phyloP scores from a whole-genome alignment of 1,284 basidiomycete genomes.

The Fomitopsis palustris region DNA sequence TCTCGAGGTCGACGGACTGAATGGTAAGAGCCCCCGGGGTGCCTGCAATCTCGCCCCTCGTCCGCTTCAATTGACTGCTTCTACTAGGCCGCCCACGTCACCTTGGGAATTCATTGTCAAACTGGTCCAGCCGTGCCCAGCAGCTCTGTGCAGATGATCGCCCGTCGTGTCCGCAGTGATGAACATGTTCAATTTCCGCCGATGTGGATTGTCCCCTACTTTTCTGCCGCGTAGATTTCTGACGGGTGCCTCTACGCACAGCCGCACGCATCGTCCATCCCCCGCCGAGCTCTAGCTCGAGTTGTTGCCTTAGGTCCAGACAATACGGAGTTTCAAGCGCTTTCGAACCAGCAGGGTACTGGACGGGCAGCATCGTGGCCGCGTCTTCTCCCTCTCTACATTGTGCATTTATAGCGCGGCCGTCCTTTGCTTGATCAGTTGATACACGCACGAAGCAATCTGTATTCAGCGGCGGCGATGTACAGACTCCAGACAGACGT shows the following conservation, averaged over 20 bases:
- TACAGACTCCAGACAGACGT: neutral
- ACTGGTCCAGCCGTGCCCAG: neutral
- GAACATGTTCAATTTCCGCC: neutral
- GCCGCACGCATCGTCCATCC: neutral
- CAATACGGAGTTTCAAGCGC: neutral
- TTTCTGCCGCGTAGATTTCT: neutral
- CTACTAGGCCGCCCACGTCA: neutral
- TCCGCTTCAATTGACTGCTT: neutral
- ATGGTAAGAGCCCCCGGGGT: neutral
- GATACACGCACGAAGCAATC: neutral
- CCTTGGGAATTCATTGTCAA: neutral
- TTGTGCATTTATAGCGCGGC: neutral
- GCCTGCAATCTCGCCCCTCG: neutral
- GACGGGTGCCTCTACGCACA: neutral
- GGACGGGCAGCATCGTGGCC: neutral
- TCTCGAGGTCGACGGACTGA: neutral
- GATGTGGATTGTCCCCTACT: neutral
- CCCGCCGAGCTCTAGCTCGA: neutral
- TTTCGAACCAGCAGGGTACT: neutral
- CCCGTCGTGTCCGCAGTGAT: neutral
- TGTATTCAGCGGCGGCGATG: constrained; percentile 2
- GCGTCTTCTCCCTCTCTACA: neutral
- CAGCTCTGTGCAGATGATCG: neutral
- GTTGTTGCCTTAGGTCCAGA: neutral
- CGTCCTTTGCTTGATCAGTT: neutral